These are phyloP conservation scores for Ceratorhiza oryzae-sativae DNA, from an alignment of 1,284 basidiomycete genomes.

Conservation along the genomic window DNA sequence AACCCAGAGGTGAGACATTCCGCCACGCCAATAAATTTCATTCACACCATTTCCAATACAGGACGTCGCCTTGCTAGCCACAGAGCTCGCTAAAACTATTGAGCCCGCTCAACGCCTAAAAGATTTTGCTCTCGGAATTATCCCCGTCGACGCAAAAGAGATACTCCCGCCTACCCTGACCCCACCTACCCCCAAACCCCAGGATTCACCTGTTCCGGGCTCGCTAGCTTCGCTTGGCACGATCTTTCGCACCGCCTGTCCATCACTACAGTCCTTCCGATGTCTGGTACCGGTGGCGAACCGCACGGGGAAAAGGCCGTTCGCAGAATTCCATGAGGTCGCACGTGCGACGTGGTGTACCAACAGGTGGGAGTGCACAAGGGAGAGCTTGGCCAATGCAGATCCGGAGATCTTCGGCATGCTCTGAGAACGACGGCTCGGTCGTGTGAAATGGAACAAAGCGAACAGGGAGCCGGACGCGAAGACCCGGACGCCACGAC, in stretches of 20 bases:
- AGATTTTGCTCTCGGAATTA: background rate
- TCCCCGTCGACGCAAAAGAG: background rate
- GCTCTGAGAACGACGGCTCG: no score
- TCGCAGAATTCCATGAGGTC: conserved; percentile 8
- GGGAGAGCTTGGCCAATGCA: background rate
- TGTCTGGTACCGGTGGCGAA: background rate
- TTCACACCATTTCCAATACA: background rate
- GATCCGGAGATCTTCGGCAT: background rate
- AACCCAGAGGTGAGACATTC: conserved; percentile 8
- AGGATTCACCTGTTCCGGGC: background rate
- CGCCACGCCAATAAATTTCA: background rate
- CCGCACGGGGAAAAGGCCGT: background rate
- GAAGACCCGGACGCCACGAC: no score
- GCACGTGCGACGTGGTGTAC: background rate
- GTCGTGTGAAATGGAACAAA: no score
- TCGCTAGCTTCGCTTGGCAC: background rate
- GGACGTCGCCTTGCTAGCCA: background rate
- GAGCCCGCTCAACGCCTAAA: background rate
- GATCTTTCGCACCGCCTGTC: background rate
- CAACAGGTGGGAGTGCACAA: background rate
- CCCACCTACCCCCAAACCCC: background rate
- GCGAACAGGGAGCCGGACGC: no score
- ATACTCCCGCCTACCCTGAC: background rate
- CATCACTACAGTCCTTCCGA: conserved; percentile 1
- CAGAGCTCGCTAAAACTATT: conserved; percentile 1